phyloP scores from a whole-genome alignment of 1,284 basidiomycete species.

The Malassezia obtusa region DNA sequence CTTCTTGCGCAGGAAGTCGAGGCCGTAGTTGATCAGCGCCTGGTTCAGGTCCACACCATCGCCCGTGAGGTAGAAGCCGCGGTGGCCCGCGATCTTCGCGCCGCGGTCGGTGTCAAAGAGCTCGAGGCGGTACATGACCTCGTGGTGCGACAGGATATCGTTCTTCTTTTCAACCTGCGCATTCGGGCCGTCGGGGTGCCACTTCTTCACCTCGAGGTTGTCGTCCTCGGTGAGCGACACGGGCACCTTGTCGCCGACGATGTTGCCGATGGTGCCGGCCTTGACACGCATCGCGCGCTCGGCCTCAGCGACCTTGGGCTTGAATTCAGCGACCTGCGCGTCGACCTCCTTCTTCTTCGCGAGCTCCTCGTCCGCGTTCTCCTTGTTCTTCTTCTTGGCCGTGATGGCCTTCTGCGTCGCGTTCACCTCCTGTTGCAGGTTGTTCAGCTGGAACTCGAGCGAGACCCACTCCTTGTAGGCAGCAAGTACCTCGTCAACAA shows the following conservation, averaged over 20 bases:
- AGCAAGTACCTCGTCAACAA: slow-evolving; percentile 85
- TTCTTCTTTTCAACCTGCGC: slow-evolving; percentile 52
- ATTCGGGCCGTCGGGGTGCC: slow-evolving; percentile 74
- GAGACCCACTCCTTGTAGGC: slow-evolving; percentile 82
- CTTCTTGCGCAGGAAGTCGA: slow-evolving; percentile 76
- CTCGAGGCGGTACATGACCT: slow-evolving; percentile 83
- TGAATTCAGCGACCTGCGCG: slow-evolving; percentile 65
- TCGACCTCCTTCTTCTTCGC: slow-evolving; percentile 68
- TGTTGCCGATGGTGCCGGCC: slow-evolving; percentile 76
- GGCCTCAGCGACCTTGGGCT: slow-evolving; percentile 54
- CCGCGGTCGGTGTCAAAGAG: slow-evolving; percentile 90
- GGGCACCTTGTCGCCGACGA: slow-evolving; percentile 76
- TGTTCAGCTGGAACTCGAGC: slow-evolving; percentile 79
- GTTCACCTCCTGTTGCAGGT: slow-evolving; percentile 72
- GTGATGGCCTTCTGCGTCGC: slow-evolving; percentile 86
- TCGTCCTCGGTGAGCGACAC: slow-evolving; percentile 90
- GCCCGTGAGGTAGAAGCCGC: slow-evolving; percentile 89
- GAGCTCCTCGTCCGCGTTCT: slow-evolving; percentile 76
- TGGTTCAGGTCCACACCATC: slow-evolving; percentile 96
- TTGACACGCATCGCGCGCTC: slow-evolving; percentile 70
- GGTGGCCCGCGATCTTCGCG: slow-evolving; percentile 80
- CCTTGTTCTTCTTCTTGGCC: slow-evolving; percentile 85
- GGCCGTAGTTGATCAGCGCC: slow-evolving; percentile 85
- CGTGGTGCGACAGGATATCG: slow-evolving; percentile 86
- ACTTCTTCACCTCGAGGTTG: slow-evolving; percentile 69